phyloP scores from a whole-genome alignment of 1,284 basidiomycete genomes.

The Rhodotorula sp. region DNA sequence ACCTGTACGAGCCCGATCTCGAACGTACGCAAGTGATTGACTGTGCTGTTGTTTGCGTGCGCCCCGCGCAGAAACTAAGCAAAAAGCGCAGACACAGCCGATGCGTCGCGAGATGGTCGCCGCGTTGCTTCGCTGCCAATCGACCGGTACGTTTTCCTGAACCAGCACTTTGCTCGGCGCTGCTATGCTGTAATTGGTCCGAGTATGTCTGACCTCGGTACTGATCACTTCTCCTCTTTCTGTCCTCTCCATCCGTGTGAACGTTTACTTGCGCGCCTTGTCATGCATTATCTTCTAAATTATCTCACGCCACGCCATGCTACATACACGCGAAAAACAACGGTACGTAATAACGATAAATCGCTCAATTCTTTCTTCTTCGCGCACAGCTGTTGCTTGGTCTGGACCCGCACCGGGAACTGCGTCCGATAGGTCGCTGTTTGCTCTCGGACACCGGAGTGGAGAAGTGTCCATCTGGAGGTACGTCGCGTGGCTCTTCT shows the following conservation, averaged over 20 bases:
- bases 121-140: conserved; percentile 6
- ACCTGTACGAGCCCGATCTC: too few species aligned
- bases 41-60: too few species aligned
- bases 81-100: neutral
- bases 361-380: too few species aligned
- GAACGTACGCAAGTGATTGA: too few species aligned
- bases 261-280: too few species aligned
- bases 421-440: conserved; percentile 18
- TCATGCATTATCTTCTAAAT: too few species aligned
- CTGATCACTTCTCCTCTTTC: too few species aligned
- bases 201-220: too few species aligned
- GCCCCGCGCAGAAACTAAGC: neutral
- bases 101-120: conserved; percentile 16
- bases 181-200: too few species aligned
- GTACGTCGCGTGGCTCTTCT: neutral
- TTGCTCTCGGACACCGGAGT: conserved; percentile 31
- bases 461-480: conserved; percentile 36
- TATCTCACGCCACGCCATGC: neutral
- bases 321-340: neutral
- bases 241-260: too few species aligned
- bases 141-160: conserved; percentile 4
- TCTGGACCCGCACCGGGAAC: neutral
- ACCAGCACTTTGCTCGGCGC: too few species aligned
- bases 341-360: too few species aligned
- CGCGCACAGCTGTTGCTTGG: conserved; percentile 22